phyloP scores from a whole-genome alignment of 2,329 filamentous ascomycete species.

The Knufia fluminis region DNA sequence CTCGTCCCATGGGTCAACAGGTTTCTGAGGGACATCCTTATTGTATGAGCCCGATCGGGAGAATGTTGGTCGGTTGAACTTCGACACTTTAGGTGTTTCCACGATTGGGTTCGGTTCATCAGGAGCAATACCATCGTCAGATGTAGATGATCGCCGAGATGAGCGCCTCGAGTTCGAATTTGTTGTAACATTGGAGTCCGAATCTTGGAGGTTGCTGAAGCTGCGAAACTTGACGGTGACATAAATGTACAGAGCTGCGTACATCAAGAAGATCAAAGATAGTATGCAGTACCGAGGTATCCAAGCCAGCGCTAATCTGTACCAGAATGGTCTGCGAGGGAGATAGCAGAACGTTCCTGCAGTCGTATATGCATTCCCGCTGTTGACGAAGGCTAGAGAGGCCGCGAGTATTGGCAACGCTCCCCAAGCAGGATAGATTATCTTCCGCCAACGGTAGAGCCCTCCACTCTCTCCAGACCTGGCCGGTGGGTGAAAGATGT shows the following conservation, averaged over 20 bases:
- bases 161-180: background rate
- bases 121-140: slow-evolving; percentile 1
- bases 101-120: background rate
- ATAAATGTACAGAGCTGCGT: slow-evolving; percentile 61
- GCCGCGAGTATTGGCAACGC: slow-evolving; percentile 52
- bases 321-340: slow-evolving; percentile 59
- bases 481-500: slow-evolving; percentile 53
- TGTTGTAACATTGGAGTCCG: background rate
- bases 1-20: slow-evolving; percentile 16
- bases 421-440: slow-evolving; percentile 50
- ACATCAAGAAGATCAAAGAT: slow-evolving; percentile 53
- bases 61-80: background rate
- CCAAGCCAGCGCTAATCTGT: slow-evolving; percentile 60
- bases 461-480: slow-evolving; percentile 45
- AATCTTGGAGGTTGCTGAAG: slow-evolving; percentile 21
- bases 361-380: slow-evolving; percentile 46
- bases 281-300: slow-evolving; percentile 64
- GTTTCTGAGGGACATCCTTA: background rate
- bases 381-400: slow-evolving; percentile 53
- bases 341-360: slow-evolving; percentile 62
- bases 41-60: slow-evolving; percentile 2
- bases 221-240: slow-evolving; percentile 42
- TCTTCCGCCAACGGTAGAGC: slow-evolving; percentile 57
- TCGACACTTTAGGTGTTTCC: background rate
- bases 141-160: slow-evolving; percentile 1